A percentile compares a stretch with the other conserved stretches of the same genome.
These are phyloP conservation scores for Fomitiporia mediterranea DNA, from an alignment of 1,284 basidiomycete genomes.

Conservation along the genomic window DNA sequence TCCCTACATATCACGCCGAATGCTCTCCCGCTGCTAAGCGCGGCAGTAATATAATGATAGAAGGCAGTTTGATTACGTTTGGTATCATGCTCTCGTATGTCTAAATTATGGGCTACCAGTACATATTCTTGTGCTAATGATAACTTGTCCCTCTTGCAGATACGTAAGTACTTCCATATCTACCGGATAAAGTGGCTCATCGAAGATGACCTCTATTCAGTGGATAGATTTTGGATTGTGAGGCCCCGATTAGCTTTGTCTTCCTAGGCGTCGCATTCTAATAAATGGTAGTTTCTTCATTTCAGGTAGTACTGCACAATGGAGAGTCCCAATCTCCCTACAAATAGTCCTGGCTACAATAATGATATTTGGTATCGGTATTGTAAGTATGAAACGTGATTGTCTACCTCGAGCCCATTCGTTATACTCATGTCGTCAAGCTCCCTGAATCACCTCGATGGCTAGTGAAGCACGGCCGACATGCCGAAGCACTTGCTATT, in stretches of 20 bases:
- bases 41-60: slow-evolving; percentile 64
- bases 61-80: slow-evolving; percentile 64
- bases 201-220: neutral
- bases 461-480: slow-evolving; percentile 58
- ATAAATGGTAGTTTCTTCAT: slow-evolving; percentile 42
- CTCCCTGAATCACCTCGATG: slow-evolving; percentile 72
- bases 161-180: neutral
- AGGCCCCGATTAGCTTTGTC: slow-evolving; percentile 24
- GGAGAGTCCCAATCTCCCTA: slow-evolving; percentile 64
- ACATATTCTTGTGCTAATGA: neutral
- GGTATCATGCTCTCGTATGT: slow-evolving; percentile 63
- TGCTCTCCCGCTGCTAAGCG: slow-evolving; percentile 56
- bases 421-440: neutral
- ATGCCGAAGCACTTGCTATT: slow-evolving; percentile 59
- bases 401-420: no score
- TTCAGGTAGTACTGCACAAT: slow-evolving; percentile 50
- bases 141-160: neutral
- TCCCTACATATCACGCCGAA: slow-evolving; percentile 63
- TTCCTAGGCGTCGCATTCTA: neutral
- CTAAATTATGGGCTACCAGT: no score
- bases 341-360: slow-evolving; percentile 61
- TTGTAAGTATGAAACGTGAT: slow-evolving; percentile 25
- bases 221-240: slow-evolving; percentile 62
- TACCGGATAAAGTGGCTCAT: no score
- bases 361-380: slow-evolving; percentile 51